Conservation (phyloP, 1,139 yeast genomes). For the Suhomyces atakaporum region DNA sequence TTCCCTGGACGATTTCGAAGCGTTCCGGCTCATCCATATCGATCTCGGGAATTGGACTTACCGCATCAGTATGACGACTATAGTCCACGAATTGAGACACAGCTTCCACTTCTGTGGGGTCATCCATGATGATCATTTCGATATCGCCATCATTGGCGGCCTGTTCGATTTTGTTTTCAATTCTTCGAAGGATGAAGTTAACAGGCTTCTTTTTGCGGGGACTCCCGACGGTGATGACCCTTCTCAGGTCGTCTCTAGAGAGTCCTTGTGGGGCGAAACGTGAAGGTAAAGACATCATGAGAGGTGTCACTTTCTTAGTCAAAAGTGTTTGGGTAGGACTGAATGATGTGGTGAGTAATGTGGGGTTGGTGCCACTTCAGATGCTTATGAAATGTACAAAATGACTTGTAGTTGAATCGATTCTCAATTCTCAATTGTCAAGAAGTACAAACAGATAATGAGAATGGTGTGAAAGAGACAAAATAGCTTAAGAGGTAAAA, state of each 20-base stretch:
- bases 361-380: too few relatives aligned
- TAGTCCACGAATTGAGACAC: slow-evolving; percentile 43
- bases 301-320: too few relatives aligned
- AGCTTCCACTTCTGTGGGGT: slow-evolving; percentile 44
- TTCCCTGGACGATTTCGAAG: slow-evolving; percentile 19
- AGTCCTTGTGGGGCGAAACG: slow-evolving; percentile 48
- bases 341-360: too few relatives aligned
- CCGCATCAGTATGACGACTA: slow-evolving; percentile 1
- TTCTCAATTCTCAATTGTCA: too few relatives aligned
- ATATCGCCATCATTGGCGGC: slow-evolving; percentile 43
- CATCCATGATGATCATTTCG: slow-evolving; percentile 54
- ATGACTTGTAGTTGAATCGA: too few relatives aligned
- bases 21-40: slow-evolving; percentile 5
- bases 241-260: slow-evolving; percentile 27
- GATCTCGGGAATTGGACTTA: neutral
- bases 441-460: too few relatives aligned
- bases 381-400: too few relatives aligned
- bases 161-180: slow-evolving; percentile 37
- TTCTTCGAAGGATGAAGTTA: slow-evolving; percentile 30
- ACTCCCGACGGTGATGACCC: slow-evolving; percentile 37
- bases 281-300: slow-evolving; percentile 40
- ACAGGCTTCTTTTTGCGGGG: slow-evolving; percentile 21
- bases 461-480: too few relatives aligned
- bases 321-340: too few relatives aligned
- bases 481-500: too few relatives aligned